A percentile compares a stretch with the other conserved stretches of the same genome.
Conservation (phyloP, 1,284 basidiomycete genomes). For the Garcileccinum viscosum region DNA sequence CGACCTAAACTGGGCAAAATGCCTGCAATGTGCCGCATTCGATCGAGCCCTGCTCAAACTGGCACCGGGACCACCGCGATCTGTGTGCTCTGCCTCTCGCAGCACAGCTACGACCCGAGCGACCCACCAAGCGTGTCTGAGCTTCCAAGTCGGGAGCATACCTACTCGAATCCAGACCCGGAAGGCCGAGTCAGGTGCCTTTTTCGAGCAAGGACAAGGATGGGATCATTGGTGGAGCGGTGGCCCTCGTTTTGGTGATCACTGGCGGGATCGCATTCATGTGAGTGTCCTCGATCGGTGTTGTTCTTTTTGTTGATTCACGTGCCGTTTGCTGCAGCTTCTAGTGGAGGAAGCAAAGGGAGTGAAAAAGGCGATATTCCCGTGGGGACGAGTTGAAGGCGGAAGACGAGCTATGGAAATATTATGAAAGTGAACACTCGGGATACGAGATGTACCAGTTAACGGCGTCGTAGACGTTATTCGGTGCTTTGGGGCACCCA, state of each 20-base stretch:
- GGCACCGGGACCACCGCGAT: conserved; percentile 24
- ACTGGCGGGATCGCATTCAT: conserved; percentile 32
- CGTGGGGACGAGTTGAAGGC: conserved; percentile 37
- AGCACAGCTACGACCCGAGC: conserved; percentile 42
- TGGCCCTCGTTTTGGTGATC: conserved; percentile 24
- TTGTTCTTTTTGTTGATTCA: conserved; percentile 7
- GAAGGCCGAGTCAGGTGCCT: conserved; percentile 25
- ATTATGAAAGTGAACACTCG: conserved; percentile 26
- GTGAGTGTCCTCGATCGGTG: conserved; percentile 19
- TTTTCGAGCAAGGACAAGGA: conserved; percentile 34
- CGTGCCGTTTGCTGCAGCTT: conserved; percentile 25
- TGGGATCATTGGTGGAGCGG: conserved; percentile 27
- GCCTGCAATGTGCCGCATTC: conserved; percentile 50
- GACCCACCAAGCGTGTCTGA: conserved; percentile 32
- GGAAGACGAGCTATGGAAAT: conserved; percentile 39
- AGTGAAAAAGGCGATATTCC: conserved; percentile 28
- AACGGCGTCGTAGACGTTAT: conserved; percentile 7
- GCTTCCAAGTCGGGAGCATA: conserved; percentile 24
- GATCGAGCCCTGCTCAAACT: conserved; percentile 46
- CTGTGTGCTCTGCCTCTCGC: conserved; percentile 39
- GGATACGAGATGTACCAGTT: conserved; percentile 24
- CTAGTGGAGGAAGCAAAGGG: conserved; percentile 36
- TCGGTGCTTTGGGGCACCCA: neutral
- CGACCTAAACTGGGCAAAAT: conserved; percentile 47
- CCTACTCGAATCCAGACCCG: conserved; percentile 34